A percentile compares a stretch with the other conserved stretches of the same genome.
Conservation (phyloP, 805 yeast species). For the Wickerhamomyces strasburgensis region DNA sequence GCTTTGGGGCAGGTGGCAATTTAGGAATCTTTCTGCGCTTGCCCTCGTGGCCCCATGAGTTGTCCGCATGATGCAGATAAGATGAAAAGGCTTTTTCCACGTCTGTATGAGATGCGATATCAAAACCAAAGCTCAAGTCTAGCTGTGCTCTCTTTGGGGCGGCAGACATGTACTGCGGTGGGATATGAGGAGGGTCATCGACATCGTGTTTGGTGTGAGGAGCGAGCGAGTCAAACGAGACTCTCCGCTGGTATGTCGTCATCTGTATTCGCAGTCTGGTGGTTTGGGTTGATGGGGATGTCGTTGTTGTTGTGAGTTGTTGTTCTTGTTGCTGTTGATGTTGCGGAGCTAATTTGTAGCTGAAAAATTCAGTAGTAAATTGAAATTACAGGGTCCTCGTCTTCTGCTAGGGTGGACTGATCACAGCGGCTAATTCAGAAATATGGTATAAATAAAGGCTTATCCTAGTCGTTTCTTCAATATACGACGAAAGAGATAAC, state of each 20-base stretch:
- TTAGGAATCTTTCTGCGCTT: constrained; percentile 17
- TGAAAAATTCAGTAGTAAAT: too few species aligned
- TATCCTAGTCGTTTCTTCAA: too few species aligned
- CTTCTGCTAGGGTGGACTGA: too few species aligned
- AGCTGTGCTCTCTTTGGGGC: constrained; percentile 3
- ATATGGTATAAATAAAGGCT: too few species aligned
- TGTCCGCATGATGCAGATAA: constrained; percentile 6
- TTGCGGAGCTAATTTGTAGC: too few species aligned
- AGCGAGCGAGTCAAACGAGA: constrained; percentile 23
- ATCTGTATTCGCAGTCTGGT: background rate
- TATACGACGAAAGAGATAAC: too few species aligned
- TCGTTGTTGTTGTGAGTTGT: background rate
- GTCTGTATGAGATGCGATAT: constrained; percentile 13
- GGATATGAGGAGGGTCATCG: constrained; percentile 23
- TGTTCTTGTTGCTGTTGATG: too few species aligned
- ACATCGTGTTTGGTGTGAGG: constrained; percentile 15
- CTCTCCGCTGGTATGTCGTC: constrained; percentile 18
- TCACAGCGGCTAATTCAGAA: too few species aligned
- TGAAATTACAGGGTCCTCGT: too few species aligned
- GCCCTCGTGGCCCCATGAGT: background rate
- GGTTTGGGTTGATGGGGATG: background rate
- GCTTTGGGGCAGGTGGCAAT: constrained; percentile 23
- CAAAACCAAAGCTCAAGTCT: constrained; percentile 23
- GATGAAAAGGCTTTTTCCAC: constrained; percentile 15
- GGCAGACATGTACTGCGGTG: constrained; percentile 18